Conservation (phyloP, 805 yeast genomes). For the Yarrowia sp. region DNA sequence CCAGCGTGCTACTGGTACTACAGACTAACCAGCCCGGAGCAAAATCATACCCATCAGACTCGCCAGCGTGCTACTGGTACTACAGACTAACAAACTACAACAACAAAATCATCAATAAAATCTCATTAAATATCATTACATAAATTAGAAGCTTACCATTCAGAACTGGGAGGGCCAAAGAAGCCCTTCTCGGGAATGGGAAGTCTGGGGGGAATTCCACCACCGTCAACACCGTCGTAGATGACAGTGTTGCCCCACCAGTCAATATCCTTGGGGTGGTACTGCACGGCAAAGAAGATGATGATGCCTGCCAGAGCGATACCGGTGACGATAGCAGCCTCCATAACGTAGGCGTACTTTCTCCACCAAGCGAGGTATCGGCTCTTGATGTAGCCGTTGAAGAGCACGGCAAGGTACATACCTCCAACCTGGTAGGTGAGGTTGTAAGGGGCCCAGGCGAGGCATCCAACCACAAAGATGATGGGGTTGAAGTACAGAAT, state of each 20-base stretch:
- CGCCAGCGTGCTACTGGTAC: no score
- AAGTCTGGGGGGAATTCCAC: not conserved
- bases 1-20: no score
- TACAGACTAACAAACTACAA: no score
- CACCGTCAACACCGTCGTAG: not conserved
- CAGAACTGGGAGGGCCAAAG: slow-evolving; percentile 19
- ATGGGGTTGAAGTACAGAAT: slow-evolving; percentile 22
- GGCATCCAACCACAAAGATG: slow-evolving; percentile 13
- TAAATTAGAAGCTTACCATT: not conserved
- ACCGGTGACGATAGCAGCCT: slow-evolving; percentile 21
- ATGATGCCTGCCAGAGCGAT: slow-evolving; percentile 19
- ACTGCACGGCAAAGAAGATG: slow-evolving; percentile 12
- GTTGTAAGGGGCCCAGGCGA: slow-evolving; percentile 22
- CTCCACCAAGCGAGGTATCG: slow-evolving; percentile 19
- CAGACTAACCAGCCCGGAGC: no score
- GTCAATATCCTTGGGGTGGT: slow-evolving; percentile 14
- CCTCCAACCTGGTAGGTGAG: slow-evolving; percentile 23
- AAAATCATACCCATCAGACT: no score
- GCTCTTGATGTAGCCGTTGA: slow-evolving; percentile 21
- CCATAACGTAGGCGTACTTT: slow-evolving; percentile 21
- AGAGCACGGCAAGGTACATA: slow-evolving; percentile 4
- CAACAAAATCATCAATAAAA: no score
- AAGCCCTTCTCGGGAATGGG: not conserved
- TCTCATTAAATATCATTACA: not conserved
- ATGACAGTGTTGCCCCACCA: slow-evolving; percentile 15